Conservation (phyloP, 257 asterid genomes). For the Plantago ovata region DNA sequence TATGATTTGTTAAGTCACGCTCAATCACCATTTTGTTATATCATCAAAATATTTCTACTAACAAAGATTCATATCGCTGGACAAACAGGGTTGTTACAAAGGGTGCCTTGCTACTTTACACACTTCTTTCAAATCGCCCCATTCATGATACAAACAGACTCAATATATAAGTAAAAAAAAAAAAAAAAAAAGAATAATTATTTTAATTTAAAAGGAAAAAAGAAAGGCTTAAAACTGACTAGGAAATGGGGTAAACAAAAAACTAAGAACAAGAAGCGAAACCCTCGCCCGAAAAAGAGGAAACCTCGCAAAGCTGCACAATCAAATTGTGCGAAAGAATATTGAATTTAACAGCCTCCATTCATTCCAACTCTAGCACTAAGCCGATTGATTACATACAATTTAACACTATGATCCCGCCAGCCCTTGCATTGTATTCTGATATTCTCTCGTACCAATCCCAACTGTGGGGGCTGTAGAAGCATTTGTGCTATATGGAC, state of each 20-base stretch:
- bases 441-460: conserved; percentile 20
- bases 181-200: neutral
- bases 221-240: neutral
- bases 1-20: neutral
- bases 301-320: conserved; percentile 36
- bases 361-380: conserved; percentile 23
- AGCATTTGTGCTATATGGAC: conserved; percentile 30
- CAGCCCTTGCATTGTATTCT: conserved; percentile 44
- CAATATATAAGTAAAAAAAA: neutral
- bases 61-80: conserved; percentile 17
- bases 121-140: neutral
- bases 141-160: conserved; percentile 1
- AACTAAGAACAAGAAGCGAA: conserved; percentile 22
- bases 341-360: conserved; percentile 38
- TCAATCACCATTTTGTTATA: neutral
- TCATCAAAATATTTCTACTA: neutral
- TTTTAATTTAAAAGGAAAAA: too few species aligned
- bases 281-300: conserved; percentile 26
- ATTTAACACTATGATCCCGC: conserved; percentile 34
- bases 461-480: conserved; percentile 18
- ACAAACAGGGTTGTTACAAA: conserved; percentile 20
- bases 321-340: conserved; percentile 53
- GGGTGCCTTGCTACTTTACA: neutral
- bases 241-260: conserved; percentile 5
- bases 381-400: conserved; percentile 22